These are phyloP conservation scores for Exserohilum turcica DNA, from an alignment of 2,329 filamentous ascomycete genomes.

Conservation along the genomic window DNA sequence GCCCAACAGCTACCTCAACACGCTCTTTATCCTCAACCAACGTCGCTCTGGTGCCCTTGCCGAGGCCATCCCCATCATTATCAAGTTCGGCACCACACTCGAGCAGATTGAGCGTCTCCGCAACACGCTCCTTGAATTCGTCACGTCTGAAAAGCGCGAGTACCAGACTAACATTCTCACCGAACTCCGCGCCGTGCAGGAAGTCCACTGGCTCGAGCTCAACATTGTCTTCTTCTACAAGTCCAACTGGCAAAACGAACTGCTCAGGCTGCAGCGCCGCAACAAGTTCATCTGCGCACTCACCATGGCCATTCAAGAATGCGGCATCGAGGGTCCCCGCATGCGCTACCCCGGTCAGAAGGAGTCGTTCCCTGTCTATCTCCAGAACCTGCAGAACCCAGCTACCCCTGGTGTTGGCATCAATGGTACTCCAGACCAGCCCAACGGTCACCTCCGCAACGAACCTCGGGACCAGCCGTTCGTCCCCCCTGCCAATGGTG, in stretches of 20 bases:
- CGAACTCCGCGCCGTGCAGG: conserved; percentile 77
- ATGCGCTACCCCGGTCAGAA: conserved; percentile 73
- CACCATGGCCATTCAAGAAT: conserved; percentile 81
- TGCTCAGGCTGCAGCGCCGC: conserved; percentile 83
- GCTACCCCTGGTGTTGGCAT: conserved; percentile 51
- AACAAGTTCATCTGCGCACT: conserved; percentile 94
- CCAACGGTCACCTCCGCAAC: conserved; percentile 45
- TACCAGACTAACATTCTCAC: conserved; percentile 86
- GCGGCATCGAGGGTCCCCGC: conserved; percentile 83
- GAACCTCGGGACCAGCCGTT: conserved; percentile 51
- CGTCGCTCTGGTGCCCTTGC: conserved; percentile 86
- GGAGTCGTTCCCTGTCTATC: conserved; percentile 69
- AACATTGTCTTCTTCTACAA: conserved; percentile 99
- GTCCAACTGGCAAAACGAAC: conserved; percentile 93
- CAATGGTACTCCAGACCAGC: conserved; percentile 53
- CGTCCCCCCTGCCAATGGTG: conserved; percentile 43
- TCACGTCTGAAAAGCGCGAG: conserved; percentile 83
- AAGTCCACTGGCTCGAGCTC: conserved; percentile 83
- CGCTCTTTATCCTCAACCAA: conserved; percentile 92
- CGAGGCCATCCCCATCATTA: conserved; percentile 80
- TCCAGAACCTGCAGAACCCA: conserved; percentile 58
- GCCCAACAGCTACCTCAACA: conserved; percentile 91
- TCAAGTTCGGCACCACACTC: conserved; percentile 86
- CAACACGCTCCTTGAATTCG: conserved; percentile 79
- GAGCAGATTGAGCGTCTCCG: conserved; percentile 84